Base-by-base conservation (phyloP, 352 stramenopile genomes). In the Pythium dissotocum region DNA sequence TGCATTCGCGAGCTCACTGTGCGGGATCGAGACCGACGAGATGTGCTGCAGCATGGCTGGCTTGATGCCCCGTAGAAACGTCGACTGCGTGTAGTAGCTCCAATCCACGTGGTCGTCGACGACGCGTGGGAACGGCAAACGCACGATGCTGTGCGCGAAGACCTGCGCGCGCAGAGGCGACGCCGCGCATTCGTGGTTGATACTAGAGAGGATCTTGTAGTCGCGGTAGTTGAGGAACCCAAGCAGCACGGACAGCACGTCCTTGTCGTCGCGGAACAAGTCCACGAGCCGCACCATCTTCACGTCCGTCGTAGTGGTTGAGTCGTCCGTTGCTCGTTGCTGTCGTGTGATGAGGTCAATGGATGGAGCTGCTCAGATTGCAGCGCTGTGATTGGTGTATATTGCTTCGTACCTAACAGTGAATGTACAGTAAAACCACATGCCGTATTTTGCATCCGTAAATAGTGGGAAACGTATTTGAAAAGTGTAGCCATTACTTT, bases 241-340 rank as follows among this genome's bases (percentile, higher is more conserved):
- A 36, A 71, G 58, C 38, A 71, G 58, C 49, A 71, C 65, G 32
- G 65, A 71, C n/a, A 71, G 65, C 58, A 71, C 65, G 58, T 71
- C 65, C 58, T 65, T 71, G 65, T 71, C 65, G 18, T 65, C 65
- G 58, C 52, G 49, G 58, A 71, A 71, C 30, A 71, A 52, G 21
- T 71, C 65, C 40, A 71, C 65, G 58, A 71, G 65, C 49, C 52
- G 58, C 65, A 67, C 44, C 52, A 55, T 68, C 24, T 14, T 46
- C 38, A 46, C 24, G 48, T 12, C 21, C 13, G 21, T 24, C 48
- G 48, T 24, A 32, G 30, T 10, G 14, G 21, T 55, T 2, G 48
- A n/a, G n/a, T n/a, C n/a, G n/a, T n/a, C n/a, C n/a, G n/a, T n/a
- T n/a, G n/a, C n/a, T n/a, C n/a, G n/a, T n/a, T n/a, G n/a, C n/a